Conservation (phyloP, 257 asterid genomes). For the Knoxia roxburghii region DNA sequence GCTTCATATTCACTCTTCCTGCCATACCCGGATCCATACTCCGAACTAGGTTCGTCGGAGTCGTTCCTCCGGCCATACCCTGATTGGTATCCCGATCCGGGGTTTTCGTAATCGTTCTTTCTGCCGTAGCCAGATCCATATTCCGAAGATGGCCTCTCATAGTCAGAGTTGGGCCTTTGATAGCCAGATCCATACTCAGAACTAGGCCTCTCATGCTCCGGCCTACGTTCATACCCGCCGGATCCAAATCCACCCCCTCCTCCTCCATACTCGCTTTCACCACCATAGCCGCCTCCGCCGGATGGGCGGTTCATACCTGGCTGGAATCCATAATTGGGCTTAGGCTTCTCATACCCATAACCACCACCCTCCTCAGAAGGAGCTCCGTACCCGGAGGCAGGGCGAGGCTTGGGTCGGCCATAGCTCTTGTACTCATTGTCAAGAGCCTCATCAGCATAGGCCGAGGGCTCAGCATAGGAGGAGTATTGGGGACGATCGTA, state of each 20-base stretch:
- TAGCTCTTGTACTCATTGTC: constrained; percentile 79
- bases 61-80: constrained; percentile 26
- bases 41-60: constrained; percentile 18
- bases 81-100: constrained; percentile 19
- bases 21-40: constrained; percentile 34
- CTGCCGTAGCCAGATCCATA: constrained; percentile 31
- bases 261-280: constrained; percentile 26
- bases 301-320: constrained; percentile 35
- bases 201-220: constrained; percentile 16
- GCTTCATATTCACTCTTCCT: constrained; percentile 24
- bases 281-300: constrained; percentile 25
- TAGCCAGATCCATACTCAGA: constrained; percentile 37
- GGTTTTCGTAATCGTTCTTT: constrained; percentile 12
- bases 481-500: constrained; percentile 74
- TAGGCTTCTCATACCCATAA: constrained; percentile 33
- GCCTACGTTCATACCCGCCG: constrained; percentile 30
- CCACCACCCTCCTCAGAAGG: constrained; percentile 14
- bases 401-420: constrained; percentile 58
- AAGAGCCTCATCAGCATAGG: constrained; percentile 63
- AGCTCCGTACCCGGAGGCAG: constrained; percentile 26
- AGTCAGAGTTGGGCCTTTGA: constrained; percentile 28
- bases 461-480: constrained; percentile 71
- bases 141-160: constrained; percentile 18
- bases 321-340: constrained; percentile 39
- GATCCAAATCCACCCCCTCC: constrained; percentile 14